Evolutionary conservation across 169 alveolate genomes (phyloP), one percentile per base, ranked within the genome.

Genomic region (Toxoplasma gondii): DNA sequence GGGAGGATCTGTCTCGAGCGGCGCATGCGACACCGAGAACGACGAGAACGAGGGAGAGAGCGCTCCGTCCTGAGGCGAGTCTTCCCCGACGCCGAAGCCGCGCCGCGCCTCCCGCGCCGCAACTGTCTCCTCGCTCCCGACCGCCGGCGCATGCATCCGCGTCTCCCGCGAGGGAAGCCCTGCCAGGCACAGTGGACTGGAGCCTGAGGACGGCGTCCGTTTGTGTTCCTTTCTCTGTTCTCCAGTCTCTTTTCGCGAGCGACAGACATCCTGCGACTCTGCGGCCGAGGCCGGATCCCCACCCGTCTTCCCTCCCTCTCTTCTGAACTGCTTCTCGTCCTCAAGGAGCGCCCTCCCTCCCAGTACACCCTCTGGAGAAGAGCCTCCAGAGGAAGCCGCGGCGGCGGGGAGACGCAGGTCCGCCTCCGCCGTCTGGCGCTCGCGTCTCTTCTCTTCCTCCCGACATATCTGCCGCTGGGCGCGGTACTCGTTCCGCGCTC

Each of bases 1-100:
- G 78, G 41, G n/a, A 78, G 5, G 43, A n/a, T 49, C 91, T 44
- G 80, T 41, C 80, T 29, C 91, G 41, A 86, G 70, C 12, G 91
- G 45, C 39, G 91, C 36, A 36, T 43, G 78, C 29, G 44, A 7
- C 43, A 22, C 91, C 43, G 78, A 22, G 80, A n/a, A 86, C 31
- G 39, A 41, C 78, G 67, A 16, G 29, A 86, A 16, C 69, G 78
- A 34, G 38, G 67, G 78, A 10, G 91, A 39, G 29, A 86, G 31
- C 54, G 31, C 22, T 39, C 39, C 44, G 67, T 64, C 74, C 74
- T 64, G 74, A 4, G 34, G 24, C 31, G 74, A 27, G 34, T 64
- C 74, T 49, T 49, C n/a, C n/a, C n/a, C n/a, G n/a, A n/a, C 58
- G 58, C 58, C 58, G 74, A 7, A 10, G 74, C 34, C 74, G 34